Percentiles rank a stretch among this genome's conserved stretches.
Evolutionary conservation across 495 filamentous ascomycete genomes (phyloP).

Genomic region (Staphylotrichum tortipilum): DNA sequence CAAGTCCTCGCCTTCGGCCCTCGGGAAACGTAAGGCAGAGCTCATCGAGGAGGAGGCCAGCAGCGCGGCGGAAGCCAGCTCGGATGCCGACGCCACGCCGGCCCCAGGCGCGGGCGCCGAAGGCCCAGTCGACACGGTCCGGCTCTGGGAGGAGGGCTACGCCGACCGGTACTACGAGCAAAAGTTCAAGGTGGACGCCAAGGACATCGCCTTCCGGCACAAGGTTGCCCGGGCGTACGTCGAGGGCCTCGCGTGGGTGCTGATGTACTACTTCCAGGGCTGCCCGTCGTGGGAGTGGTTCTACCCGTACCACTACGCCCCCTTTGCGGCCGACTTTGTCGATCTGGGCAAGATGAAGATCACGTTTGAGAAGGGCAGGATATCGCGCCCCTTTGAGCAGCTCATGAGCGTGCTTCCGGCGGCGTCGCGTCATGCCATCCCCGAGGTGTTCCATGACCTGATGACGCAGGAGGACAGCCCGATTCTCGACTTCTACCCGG

Average conservation of each 20-base stretch:
- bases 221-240: conserved; percentile 89
- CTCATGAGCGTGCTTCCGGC: conserved; percentile 97
- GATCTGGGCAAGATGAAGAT: conserved; percentile 71
- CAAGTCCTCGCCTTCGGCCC: conserved; percentile 32
- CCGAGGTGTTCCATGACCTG: conserved; percentile 71
- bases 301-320: conserved; percentile 96
- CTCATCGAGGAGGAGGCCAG: conserved; percentile 52
- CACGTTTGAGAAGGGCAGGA: conserved; percentile 74
- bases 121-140: conserved; percentile 70
- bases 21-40: conserved; percentile 50
- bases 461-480: conserved; percentile 82
- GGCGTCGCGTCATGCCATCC: conserved; percentile 83
- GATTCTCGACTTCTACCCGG: conserved; percentile 96
- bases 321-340: conserved; percentile 91
- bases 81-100: conserved; percentile 32
- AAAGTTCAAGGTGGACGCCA: conserved; percentile 81
- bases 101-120: conserved; percentile 46
- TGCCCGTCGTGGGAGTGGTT: conserved; percentile 99
- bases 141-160: conserved; percentile 93
- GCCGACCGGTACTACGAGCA: conserved; percentile 93
- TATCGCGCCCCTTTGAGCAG: conserved; percentile 92
- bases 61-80: conserved; percentile 41
- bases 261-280: conserved; percentile 95
- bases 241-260: conserved; percentile 97
- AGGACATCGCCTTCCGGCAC: conserved; percentile 78